A percentile compares a stretch with the other conserved stretches of the same genome.
These are phyloP conservation scores for Pneumocystis canis DNA, from an alignment of 1,139 yeast species.

Conservation along the genomic window DNA sequence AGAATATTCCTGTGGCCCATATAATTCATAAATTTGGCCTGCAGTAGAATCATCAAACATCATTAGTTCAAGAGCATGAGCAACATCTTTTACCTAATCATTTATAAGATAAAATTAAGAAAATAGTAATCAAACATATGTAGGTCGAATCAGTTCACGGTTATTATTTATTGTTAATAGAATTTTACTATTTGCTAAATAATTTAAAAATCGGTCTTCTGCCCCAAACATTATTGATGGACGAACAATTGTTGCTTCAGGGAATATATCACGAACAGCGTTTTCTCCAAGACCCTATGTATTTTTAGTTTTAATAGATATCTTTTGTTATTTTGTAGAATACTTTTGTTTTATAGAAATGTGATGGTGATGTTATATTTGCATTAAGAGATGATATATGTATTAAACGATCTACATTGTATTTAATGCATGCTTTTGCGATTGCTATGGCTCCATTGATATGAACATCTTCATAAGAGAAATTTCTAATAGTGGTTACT, in stretches of 20 bases:
- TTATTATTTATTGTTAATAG: constrained; percentile 53
- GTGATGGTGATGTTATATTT: constrained; percentile 49
- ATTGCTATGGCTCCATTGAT: constrained; percentile 67
- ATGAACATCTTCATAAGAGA: constrained; percentile 64
- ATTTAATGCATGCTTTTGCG: constrained; percentile 57
- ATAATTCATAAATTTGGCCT: constrained; percentile 63
- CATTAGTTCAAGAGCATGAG: constrained; percentile 61
- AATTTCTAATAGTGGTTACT: constrained; percentile 24
- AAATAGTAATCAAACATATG: constrained; percentile 36
- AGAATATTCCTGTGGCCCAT: constrained; percentile 57
- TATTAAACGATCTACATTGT: constrained; percentile 58
- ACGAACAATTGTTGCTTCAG: constrained; percentile 72
- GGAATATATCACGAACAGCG: constrained; percentile 49
- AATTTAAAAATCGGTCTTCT: constrained; percentile 58
- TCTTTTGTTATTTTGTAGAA: not conserved
- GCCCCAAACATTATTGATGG: constrained; percentile 73
- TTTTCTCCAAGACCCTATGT: constrained; percentile 56
- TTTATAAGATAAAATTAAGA: not conserved
- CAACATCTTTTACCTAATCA: constrained; percentile 38
- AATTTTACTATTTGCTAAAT: constrained; percentile 37
- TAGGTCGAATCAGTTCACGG: constrained; percentile 53
- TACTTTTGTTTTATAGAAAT: constrained; percentile 57
- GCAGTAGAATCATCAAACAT: constrained; percentile 70
- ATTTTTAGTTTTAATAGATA: not conserved
- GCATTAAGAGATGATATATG: constrained; percentile 78